Evolutionary conservation across 148 eudicot genomes (phyloP).

Genomic region (Arbutus unedo): DNA sequence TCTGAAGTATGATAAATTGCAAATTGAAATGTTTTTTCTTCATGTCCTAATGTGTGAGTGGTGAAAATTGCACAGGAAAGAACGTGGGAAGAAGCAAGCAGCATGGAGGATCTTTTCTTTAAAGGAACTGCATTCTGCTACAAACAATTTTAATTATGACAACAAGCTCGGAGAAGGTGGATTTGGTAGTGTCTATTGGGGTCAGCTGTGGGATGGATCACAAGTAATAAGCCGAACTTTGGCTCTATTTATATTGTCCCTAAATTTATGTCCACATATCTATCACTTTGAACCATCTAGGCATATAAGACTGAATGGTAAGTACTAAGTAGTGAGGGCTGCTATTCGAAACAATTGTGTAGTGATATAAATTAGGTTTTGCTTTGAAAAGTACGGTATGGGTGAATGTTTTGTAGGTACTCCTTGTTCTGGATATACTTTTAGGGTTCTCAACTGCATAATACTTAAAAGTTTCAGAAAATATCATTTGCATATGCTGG

Average conservation of each 20-base stretch:
- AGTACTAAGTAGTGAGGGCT: background rate
- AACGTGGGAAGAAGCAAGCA: conserved; percentile 46
- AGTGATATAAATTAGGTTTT: background rate
- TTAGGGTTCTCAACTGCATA: background rate
- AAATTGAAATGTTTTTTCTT: background rate
- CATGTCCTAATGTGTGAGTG: background rate
- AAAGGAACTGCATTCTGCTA: conserved; percentile 88
- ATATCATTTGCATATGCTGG: background rate
- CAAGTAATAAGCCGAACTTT: conserved; percentile 43
- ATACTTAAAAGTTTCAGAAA: background rate
- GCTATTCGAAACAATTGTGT: background rate
- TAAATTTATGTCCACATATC: background rate
- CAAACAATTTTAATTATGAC: conserved; percentile 88
- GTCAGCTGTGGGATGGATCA: conserved; percentile 97
- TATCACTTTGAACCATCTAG: background rate
- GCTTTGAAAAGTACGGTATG: background rate
- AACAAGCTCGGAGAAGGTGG: conserved; percentile 98
- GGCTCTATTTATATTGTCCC: background rate
- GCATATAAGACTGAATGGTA: background rate
- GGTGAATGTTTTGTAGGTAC: background rate
- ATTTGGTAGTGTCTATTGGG: conserved; percentile 98
- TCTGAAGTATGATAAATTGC: background rate
- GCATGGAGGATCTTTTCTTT: conserved; percentile 89
- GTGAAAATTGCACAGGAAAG: conserved; percentile 55
- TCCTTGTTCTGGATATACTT: background rate